Evolutionary conservation across 2,329 filamentous ascomycete genomes (phyloP).

Genomic region (Mariannaea sp.): DNA sequence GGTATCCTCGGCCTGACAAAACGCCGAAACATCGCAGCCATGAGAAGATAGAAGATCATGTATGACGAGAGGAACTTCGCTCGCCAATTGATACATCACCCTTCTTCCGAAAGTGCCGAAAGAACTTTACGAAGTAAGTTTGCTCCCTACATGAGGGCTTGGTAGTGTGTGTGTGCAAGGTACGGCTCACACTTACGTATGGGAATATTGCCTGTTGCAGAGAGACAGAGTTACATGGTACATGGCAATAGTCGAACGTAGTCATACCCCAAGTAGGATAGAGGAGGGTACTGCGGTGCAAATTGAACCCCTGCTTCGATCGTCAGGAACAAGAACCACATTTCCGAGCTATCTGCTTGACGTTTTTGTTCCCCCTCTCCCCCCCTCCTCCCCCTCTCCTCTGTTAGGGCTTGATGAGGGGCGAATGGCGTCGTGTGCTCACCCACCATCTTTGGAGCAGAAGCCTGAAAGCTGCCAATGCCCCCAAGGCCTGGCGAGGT

Average conservation of each 20-base stretch:
- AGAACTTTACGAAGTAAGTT: no score
- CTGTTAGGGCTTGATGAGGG: conserved; percentile 25
- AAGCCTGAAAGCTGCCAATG: no score
- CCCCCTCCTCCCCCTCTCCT: conserved; percentile 11
- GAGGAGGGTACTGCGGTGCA: not conserved
- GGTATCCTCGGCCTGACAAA: conserved; percentile 16
- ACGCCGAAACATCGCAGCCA: not conserved
- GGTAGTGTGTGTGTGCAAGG: no score
- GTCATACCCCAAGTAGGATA: no score
- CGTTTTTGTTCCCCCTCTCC: no score
- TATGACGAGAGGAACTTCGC: not conserved
- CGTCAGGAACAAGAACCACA: conserved; percentile 35
- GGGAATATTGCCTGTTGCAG: no score
- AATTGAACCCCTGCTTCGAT: conserved; percentile 32
- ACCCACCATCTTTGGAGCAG: conserved; percentile 19
- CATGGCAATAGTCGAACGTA: no score
- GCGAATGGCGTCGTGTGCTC: conserved; percentile 13
- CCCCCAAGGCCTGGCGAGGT: no score
- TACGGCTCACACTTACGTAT: no score
- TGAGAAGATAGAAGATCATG: conserved; percentile 9
- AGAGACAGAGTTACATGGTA: no score
- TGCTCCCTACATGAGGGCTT: no score
- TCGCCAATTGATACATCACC: not conserved
- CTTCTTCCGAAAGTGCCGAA: not conserved
- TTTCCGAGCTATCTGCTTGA: conserved; percentile 22